Evolutionary conservation across 202 grass and related monocot genomes (phyloP), one percentile per base, ranked within the genome.

Genomic region (Eragrostis tef): DNA sequence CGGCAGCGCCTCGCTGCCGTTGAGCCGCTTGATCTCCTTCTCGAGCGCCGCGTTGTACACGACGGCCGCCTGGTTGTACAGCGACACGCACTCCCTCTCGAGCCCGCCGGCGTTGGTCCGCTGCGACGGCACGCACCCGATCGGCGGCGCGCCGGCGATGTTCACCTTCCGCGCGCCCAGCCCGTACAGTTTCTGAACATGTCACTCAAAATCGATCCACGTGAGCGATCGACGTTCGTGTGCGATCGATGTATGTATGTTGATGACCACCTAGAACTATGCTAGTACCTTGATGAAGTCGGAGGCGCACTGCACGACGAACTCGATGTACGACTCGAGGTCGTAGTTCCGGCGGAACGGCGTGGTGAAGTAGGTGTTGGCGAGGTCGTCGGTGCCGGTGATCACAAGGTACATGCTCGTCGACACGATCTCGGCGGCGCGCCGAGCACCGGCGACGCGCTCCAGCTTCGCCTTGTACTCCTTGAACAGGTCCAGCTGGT

Each of bases 321-420:
- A 90, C 16, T 93, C 70, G 84, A 89, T 87, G 86, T 98, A 98
- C 58, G 94, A 91, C 64, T 87, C 48, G 24, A 94, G 90, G 88
- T 98, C 90, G 77, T 98, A 98, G 42, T 88, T 64, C 1, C 86
- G 86, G 36, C 94, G 83, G 72, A 93, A 80, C 14, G 92, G 94
- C 74, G 91, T 94, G 7, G 79, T 89, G 75, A 94, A 97, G 57
- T 97, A 97, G 43, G 92, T 97, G 60, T 94, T 97, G 31, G 92
- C 92, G 31, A 97, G 63, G 84, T 97, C 94, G 31, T 86, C 79
- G n/a, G 88, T 78, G 79, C 94, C 94, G 0, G 88, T 91, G 43
- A 89, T 7, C 67, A 97, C 81, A 58, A 94, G 1, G 81, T 94
- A 94, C 9, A 67, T 0, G 76, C 92, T 91, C 56, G 49, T 87